Base-by-base conservation (phyloP, 345 rosid species). In the Citrus glauca region DNA sequence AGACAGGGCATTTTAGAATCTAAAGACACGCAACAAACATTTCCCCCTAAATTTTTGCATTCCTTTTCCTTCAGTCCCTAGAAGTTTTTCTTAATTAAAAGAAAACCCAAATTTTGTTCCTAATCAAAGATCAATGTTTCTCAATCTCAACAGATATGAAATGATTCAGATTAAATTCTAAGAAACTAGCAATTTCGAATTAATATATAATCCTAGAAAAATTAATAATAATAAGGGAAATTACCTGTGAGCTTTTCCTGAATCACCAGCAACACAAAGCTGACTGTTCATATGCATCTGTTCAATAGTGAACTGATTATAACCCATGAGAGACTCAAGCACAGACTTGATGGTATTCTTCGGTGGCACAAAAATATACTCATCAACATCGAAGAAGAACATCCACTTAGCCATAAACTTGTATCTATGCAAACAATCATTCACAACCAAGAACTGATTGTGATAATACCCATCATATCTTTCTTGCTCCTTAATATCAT, bases 401-500 rank as follows among this genome's bases (percentile, higher is more conserved):
- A 93, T 91, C 98, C 98, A 95, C 82, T 87, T 91, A 0, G 98
- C 59, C 92, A 72, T 77, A 74, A 90, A 91, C 74, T 85, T 90
- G 85, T 95, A 92, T 42, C 97, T 80, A 75, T 93, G 98, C 79
- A 95, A 79, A 78, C 98, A 95, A 74, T 95, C 98, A 61, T 95
- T 95, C 25, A 95, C 94, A 67, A 95, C 91, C 94, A 95, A 79
- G 86, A 95, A 95, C 80, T 95, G 98, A 42, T 95, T 95, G 79
- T 95, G 98, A 70, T 95, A 95, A 67, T 95, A 93, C 48, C 98
- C 98, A 80, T 93, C 98, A 80, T 93, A 95, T 71, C 98, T 85
- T 80, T 93, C 98, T 66, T 95, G 98, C 11, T 90, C 98, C 75
- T 81, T 82, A 0, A 95, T 82, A 74, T 95, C 97, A 59, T 95